A percentile compares a stretch with the other conserved stretches of the same genome.
Conservation (phyloP, 2,329 filamentous ascomycete species). For the Lachnellula arida region DNA sequence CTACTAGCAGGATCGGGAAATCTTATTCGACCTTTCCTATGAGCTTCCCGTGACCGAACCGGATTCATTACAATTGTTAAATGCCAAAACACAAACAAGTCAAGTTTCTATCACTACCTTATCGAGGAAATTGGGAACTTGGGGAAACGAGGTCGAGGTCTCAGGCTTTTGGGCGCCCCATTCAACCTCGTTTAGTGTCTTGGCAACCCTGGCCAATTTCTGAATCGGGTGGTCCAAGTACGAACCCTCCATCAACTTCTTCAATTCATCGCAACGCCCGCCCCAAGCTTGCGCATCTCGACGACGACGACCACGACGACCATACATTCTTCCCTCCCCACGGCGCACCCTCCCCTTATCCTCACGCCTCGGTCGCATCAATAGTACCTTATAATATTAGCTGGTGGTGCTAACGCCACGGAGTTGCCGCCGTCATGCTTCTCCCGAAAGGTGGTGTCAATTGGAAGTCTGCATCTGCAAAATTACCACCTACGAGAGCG, state of each 20-base stretch:
- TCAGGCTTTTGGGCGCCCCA: too few relatives aligned
- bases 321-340: background rate
- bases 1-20: too few relatives aligned
- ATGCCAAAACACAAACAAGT: too few relatives aligned
- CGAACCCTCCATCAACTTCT: conserved; percentile 17
- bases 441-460: conserved; percentile 83
- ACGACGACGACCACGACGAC: conserved; percentile 5
- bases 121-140: too few relatives aligned
- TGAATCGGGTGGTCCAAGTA: background rate
- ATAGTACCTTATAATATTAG: conserved; percentile 17
- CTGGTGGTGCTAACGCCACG: conserved; percentile 40
- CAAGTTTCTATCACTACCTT: too few relatives aligned
- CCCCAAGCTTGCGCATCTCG: conserved; percentile 16
- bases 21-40: too few relatives aligned
- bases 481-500: conserved; percentile 72
- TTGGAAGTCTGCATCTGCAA: conserved; percentile 85
- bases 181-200: too few relatives aligned
- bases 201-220: too few relatives aligned
- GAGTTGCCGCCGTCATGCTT: conserved; percentile 62
- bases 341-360: conserved; percentile 13
- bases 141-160: too few relatives aligned
- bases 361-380: conserved; percentile 21
- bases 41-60: too few relatives aligned
- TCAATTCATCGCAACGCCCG: conserved; percentile 15
- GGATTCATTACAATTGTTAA: too few relatives aligned